These are phyloP conservation scores for Penicillium fimorum DNA, from an alignment of 495 filamentous ascomycete genomes.

Conservation along the genomic window DNA sequence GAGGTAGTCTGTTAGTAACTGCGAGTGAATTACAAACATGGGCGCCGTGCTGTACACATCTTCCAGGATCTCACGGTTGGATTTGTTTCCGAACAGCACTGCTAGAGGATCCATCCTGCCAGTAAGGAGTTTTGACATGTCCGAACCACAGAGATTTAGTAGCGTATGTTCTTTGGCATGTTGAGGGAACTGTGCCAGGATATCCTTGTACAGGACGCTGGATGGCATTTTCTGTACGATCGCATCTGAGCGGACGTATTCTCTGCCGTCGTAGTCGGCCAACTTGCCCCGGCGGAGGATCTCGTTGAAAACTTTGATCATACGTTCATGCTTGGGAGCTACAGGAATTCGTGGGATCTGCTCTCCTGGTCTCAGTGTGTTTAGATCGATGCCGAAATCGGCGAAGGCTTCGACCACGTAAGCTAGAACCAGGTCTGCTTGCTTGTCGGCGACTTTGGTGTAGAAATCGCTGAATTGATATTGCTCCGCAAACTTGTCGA, in stretches of 20 bases:
- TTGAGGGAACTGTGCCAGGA: conserved; percentile 4
- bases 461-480: not conserved
- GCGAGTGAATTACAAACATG: conserved; percentile 14
- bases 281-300: not conserved
- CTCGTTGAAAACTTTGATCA: conserved; percentile 7
- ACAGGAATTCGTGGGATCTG: not conserved
- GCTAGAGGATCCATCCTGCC: conserved; percentile 32
- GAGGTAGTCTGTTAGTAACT: conserved; percentile 13
- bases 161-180: conserved; percentile 33
- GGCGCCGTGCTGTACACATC: conserved; percentile 33
- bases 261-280: not conserved
- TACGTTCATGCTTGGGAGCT: not conserved
- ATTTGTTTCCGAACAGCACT: conserved; percentile 32
- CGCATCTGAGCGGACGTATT: not conserved
- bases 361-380: not conserved
- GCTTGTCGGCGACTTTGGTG: conserved; percentile 14
- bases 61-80: conserved; percentile 25
- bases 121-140: conserved; percentile 32
- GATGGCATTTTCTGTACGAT: not conserved
- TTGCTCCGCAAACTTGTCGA: not conserved
- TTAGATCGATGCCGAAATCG: conserved; percentile 11
- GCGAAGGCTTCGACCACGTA: conserved; percentile 25
- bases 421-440: conserved; percentile 23
- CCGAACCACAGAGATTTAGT: conserved; percentile 24
- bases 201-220: conserved; percentile 3